phyloP scores from a whole-genome alignment of 2,329 filamentous ascomycete species.

The Ceratocystis alfenasii region DNA sequence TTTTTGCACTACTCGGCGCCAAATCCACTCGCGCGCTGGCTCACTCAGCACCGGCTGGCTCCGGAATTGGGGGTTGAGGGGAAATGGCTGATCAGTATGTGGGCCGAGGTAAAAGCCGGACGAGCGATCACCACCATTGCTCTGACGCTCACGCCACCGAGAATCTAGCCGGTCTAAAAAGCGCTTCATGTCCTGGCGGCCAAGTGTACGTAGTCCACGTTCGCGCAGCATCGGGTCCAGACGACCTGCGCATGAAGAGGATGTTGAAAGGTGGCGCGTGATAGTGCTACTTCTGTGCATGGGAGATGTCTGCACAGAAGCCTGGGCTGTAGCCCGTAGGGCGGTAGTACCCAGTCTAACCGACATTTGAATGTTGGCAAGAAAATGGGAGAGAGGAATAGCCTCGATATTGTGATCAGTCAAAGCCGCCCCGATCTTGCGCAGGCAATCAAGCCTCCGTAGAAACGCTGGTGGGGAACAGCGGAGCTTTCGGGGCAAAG shows the following conservation, averaged over 20 bases:
- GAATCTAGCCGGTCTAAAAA: slow-evolving; percentile 22
- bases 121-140: slow-evolving; percentile 21
- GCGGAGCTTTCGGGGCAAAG: slow-evolving; percentile 24
- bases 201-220: slow-evolving; percentile 19
- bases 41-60: slow-evolving; percentile 66
- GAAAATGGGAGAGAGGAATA: neutral
- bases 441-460: neutral
- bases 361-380: neutral
- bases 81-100: slow-evolving; percentile 50
- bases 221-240: slow-evolving; percentile 17
- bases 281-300: neutral
- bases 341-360: neutral
- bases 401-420: neutral
- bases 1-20: slow-evolving; percentile 50
- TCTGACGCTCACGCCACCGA: slow-evolving; percentile 22
- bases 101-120: slow-evolving; percentile 32
- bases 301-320: neutral
- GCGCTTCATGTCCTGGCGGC: slow-evolving; percentile 21
- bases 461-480: slow-evolving; percentile 12
- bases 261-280: slow-evolving; percentile 3
- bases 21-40: slow-evolving; percentile 59
- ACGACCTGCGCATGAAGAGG: slow-evolving; percentile 14
- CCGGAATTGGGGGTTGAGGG: slow-evolving; percentile 57
- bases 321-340: neutral
- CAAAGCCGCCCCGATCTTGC: no score